These are phyloP conservation scores for Iris macrosiphon DNA, from an alignment of 106 monocot species.

Conservation along the genomic window DNA sequence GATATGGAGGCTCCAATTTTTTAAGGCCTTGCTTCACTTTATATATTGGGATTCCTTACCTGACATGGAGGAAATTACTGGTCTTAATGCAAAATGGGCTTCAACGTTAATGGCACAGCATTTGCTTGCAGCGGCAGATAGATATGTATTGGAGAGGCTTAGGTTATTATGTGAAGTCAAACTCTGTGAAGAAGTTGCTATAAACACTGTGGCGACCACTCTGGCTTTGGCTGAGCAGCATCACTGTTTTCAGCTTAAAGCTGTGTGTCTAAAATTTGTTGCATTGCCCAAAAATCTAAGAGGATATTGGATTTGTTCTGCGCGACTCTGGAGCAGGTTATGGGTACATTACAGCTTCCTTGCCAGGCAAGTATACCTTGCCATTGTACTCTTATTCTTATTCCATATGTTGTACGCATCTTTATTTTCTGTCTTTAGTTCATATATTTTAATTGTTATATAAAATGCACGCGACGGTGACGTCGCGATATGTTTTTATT, in stretches of 20 bases:
- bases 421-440: too few species aligned
- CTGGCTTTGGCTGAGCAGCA: constrained; percentile 47
- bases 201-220: constrained; percentile 25
- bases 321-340: too few species aligned
- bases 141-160: constrained; percentile 42
- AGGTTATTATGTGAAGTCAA: constrained; percentile 25
- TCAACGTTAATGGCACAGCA: constrained; percentile 29
- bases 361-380: too few species aligned
- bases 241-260: constrained; percentile 26
- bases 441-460: too few species aligned
- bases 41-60: constrained; percentile 25
- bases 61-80: constrained; percentile 16
- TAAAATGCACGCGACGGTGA: too few species aligned
- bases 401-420: too few species aligned
- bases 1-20: constrained; percentile 90
- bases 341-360: too few species aligned
- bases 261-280: constrained; percentile 29
- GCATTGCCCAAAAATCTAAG: constrained; percentile 9
- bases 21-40: constrained; percentile 33
- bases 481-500: too few species aligned
- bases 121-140: constrained; percentile 37
- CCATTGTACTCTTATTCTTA: too few species aligned
- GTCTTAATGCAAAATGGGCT: constrained; percentile 10
- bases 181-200: constrained; percentile 20
- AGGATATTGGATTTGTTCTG: too few species aligned